Conservation (phyloP, 805 yeast species). For the Cyberlindnera saturnus region DNA sequence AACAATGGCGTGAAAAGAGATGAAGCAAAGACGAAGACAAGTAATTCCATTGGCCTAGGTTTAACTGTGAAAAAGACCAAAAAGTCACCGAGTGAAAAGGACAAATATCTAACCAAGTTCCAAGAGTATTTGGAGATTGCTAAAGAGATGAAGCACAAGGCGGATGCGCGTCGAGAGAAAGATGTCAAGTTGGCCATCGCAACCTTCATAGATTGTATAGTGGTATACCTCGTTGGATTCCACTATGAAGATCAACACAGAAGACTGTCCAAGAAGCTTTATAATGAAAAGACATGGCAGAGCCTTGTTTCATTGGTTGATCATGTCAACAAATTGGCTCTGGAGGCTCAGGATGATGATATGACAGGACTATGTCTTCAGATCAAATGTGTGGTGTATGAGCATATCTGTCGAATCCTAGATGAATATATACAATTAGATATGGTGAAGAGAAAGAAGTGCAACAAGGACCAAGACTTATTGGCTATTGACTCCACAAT, state of each 20-base stretch:
- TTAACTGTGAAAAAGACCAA: not conserved
- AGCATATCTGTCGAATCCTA: slow-evolving; percentile 10
- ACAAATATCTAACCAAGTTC: not conserved
- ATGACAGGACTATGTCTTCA: slow-evolving; percentile 14
- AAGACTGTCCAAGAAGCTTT: slow-evolving; percentile 7
- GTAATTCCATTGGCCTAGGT: not conserved
- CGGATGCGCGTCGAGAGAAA: slow-evolving; percentile 6
- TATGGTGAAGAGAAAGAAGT: slow-evolving; percentile 2
- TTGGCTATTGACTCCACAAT: slow-evolving; percentile 1
- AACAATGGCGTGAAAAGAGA: not conserved
- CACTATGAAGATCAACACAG: slow-evolving; percentile 18
- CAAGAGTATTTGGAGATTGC: slow-evolving; percentile 7
- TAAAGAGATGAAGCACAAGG: slow-evolving; percentile 14
- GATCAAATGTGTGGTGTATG: slow-evolving; percentile 11
- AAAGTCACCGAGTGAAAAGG: not conserved
- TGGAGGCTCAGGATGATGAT: slow-evolving; percentile 2
- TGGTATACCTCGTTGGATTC: slow-evolving; percentile 17
- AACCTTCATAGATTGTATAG: slow-evolving; percentile 15
- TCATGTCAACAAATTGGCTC: slow-evolving; percentile 3
- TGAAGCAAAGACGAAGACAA: not conserved
- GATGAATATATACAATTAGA: slow-evolving; percentile 9
- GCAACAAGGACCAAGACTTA: not conserved
- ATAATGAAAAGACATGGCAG: slow-evolving; percentile 13
- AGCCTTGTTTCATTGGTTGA: slow-evolving; percentile 14
- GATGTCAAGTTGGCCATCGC: slow-evolving; percentile 6